Conservation (phyloP, 176 grass and related monocot genomes). For the Thinopyrum elongatum region DNA sequence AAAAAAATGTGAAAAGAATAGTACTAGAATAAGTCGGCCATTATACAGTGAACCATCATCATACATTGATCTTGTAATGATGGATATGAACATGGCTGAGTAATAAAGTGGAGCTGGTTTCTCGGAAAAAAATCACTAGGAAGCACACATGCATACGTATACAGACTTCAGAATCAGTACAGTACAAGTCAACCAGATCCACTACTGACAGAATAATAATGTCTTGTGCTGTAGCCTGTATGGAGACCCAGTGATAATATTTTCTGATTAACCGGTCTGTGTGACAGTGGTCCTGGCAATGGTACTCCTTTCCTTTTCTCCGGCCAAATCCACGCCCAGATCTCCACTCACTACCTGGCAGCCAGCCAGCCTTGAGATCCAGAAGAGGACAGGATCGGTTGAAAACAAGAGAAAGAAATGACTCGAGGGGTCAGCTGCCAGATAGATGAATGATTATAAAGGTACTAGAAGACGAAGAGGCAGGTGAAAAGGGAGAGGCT, state of each 20-base stretch:
- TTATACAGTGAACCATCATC: no score
- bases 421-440: neutral
- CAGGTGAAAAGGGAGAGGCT: neutral
- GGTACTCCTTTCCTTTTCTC: neutral
- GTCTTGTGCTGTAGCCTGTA: neutral
- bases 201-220: neutral
- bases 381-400: neutral
- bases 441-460: constrained; percentile 31
- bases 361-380: constrained; percentile 15
- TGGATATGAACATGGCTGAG: no score
- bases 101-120: no score
- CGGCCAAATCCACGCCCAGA: constrained; percentile 19
- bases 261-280: neutral
- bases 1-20: no score
- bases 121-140: no score
- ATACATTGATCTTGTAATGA: no score
- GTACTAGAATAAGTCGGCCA: no score
- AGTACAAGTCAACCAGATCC: constrained; percentile 13
- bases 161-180: neutral
- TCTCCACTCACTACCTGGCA: constrained; percentile 15
- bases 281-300: neutral
- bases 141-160: neutral
- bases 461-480: neutral
- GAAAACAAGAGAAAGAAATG: constrained; percentile 2
- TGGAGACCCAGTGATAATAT: constrained; percentile 3